Evolutionary conservation across 495 filamentous ascomycete species (phyloP).

Genomic region (Penicillium daleae): DNA sequence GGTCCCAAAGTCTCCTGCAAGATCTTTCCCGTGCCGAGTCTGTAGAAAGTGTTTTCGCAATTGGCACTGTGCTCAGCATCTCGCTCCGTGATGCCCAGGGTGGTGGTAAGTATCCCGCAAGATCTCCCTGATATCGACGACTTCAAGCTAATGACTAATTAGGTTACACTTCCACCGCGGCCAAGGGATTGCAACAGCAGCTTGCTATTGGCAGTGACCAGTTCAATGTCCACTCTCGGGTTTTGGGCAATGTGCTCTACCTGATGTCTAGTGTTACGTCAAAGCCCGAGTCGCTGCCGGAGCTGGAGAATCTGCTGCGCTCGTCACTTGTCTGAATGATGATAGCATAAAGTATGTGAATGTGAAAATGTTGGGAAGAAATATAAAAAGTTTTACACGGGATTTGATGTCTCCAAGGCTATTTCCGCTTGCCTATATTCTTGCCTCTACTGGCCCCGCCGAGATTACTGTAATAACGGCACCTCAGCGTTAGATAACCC

Average conservation of each 20-base stretch:
- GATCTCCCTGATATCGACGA: not conserved
- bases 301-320: slow-evolving; percentile 49
- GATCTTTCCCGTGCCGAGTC: slow-evolving; percentile 54
- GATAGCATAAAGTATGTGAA: not conserved
- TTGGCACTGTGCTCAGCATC: slow-evolving; percentile 73
- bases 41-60: slow-evolving; percentile 67
- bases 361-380: not conserved
- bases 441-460: not conserved
- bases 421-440: not conserved
- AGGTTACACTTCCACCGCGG: slow-evolving; percentile 71
- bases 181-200: slow-evolving; percentile 59
- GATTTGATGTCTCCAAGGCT: not conserved
- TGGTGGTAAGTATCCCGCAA: slow-evolving; percentile 44
- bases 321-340: slow-evolving; percentile 27
- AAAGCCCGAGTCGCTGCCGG: slow-evolving; percentile 49
- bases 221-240: slow-evolving; percentile 71
- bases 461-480: too few species aligned
- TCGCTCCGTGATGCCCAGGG: slow-evolving; percentile 53
- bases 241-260: slow-evolving; percentile 77
- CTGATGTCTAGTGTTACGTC: slow-evolving; percentile 73
- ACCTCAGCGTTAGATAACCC: too few species aligned
- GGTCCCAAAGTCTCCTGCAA: slow-evolving; percentile 59
- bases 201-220: slow-evolving; percentile 46
- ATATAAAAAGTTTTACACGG: not conserved
- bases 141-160: slow-evolving; percentile 10